Evolutionary conservation across 2,329 filamentous ascomycete species (phyloP), one percentile per base, ranked within the genome.

Genomic region (Herpotrichia juniperi): DNA sequence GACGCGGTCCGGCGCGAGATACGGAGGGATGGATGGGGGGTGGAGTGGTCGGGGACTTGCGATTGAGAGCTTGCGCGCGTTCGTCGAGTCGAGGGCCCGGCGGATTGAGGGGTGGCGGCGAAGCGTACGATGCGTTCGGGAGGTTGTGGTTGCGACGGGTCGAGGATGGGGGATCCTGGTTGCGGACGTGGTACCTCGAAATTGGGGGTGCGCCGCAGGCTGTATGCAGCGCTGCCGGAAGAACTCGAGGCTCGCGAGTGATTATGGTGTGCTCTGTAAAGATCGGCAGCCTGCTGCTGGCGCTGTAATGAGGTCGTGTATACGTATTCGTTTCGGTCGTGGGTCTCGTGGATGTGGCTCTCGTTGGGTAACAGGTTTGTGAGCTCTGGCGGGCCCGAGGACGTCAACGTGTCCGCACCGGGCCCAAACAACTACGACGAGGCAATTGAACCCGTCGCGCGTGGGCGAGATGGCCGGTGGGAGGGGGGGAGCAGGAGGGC

Each of bases 1-100:
- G 89, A 90, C 59, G 91, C 90, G 42, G 91, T 96, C 59, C 90
- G 87, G 63, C 86, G 88, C 42, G 92, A 96, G 73, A 97, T 87
- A 66, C 85, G 86, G 65, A 74, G 83, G 73, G 83, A 83, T 72
- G 77, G 83, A 76, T 71, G 83, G 69, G 68, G 80, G 62, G 69
- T 74, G 52, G 62, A 64, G 46, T 58, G 58, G 28, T 55, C 50
- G 32, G 57, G 52, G 21, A 57, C 43, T 35, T 50, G 62, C 19
- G 57, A 55, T 52, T 56, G 62, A 44, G 63, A 67, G 62, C 54
- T 63, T 61, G 68, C 58, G 61, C 58, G 66, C 53, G 51, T 68
- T 58, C 56, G 68, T 62, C 52, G 63, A 67, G 63, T 57, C 68
- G 66, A 46, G 68, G 69, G 52, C 69, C 65, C 21, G 62, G 66